These are phyloP conservation scores for Plasmodium gonderi DNA, from an alignment of 169 alveolate species.

Conservation along the genomic window DNA sequence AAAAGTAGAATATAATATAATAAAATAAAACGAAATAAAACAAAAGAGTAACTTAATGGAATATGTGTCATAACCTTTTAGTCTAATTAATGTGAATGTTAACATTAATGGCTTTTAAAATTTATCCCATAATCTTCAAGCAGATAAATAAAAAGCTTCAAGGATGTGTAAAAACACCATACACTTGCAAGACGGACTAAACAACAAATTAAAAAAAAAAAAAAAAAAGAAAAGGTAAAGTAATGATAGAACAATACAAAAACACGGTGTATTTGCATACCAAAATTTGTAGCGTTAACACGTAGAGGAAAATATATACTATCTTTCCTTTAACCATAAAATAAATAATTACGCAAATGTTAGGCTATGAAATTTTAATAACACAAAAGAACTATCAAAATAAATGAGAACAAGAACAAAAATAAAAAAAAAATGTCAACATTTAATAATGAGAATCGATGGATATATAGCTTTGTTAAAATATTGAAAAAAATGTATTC, in stretches of 20 bases:
- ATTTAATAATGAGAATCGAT: neutral
- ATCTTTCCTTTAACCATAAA: neutral
- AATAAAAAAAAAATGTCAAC: neutral
- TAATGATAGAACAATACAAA: neutral
- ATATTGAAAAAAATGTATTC: neutral
- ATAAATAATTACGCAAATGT: neutral
- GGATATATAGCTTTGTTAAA: neutral
- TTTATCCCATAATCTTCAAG: no score
- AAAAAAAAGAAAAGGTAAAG: slow-evolving; percentile 1
- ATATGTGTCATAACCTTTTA: no score
- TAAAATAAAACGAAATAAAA: no score
- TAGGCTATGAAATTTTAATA: slow-evolving; percentile 1
- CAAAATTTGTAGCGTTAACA: neutral
- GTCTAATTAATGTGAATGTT: no score
- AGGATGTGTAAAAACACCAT: no score
- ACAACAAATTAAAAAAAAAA: neutral
- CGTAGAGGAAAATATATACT: neutral
- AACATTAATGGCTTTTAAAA: no score
- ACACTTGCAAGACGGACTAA: neutral
- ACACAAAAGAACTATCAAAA: slow-evolving; percentile 4
- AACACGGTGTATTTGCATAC: neutral
- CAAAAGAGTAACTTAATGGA: no score
- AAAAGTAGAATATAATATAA: no score
- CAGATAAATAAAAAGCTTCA: no score
- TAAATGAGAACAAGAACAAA: neutral